Evolutionary conservation across 1,284 basidiomycete species (phyloP).

Genomic region (Earliella scabrosa): DNA sequence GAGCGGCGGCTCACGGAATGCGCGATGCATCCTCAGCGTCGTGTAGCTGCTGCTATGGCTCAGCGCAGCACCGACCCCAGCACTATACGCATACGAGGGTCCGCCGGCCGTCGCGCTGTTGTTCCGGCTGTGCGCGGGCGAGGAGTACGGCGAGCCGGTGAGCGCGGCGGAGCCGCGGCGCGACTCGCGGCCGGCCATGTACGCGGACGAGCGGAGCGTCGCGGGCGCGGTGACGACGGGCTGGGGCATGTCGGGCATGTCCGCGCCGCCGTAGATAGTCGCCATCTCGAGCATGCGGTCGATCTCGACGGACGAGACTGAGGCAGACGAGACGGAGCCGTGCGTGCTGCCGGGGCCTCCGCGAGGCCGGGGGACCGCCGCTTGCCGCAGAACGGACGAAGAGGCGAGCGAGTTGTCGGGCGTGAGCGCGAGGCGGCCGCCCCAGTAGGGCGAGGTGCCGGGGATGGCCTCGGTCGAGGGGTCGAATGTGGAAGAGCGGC

Average conservation of each 20-base stretch:
- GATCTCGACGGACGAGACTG: conserved; percentile 48
- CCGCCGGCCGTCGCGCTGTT: conserved; percentile 3
- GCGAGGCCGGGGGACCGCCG: too few relatives aligned
- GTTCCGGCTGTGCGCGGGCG: conserved; percentile 11
- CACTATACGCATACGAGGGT: not conserved
- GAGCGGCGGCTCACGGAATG: conserved; percentile 31
- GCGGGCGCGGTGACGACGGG: conserved; percentile 18
- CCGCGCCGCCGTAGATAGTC: conserved; percentile 35
- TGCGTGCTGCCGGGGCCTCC: too few relatives aligned
- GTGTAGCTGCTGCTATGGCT: conserved; percentile 16
- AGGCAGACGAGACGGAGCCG: too few relatives aligned
- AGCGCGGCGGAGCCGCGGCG: conserved; percentile 15
- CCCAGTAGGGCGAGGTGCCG: conserved; percentile 20
- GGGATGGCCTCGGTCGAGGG: conserved; percentile 11
- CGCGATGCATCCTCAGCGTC: conserved; percentile 13
- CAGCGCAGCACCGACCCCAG: not conserved
- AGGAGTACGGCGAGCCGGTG: not conserved
- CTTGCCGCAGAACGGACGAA: conserved; percentile 12
- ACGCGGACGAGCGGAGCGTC: conserved; percentile 27
- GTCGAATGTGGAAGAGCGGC: conserved; percentile 17
- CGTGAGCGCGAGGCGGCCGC: conserved; percentile 18
- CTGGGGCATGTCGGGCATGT: conserved; percentile 21
- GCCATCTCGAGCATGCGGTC: conserved; percentile 59
- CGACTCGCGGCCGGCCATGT: conserved; percentile 27
- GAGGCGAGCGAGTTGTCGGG: conserved; percentile 24